Percentiles rank a stretch among this genome's conserved stretches.
These are phyloP conservation scores for Tetradesmus lagerheimii DNA, from an alignment of 139 green algal species.

Conservation along the genomic window DNA sequence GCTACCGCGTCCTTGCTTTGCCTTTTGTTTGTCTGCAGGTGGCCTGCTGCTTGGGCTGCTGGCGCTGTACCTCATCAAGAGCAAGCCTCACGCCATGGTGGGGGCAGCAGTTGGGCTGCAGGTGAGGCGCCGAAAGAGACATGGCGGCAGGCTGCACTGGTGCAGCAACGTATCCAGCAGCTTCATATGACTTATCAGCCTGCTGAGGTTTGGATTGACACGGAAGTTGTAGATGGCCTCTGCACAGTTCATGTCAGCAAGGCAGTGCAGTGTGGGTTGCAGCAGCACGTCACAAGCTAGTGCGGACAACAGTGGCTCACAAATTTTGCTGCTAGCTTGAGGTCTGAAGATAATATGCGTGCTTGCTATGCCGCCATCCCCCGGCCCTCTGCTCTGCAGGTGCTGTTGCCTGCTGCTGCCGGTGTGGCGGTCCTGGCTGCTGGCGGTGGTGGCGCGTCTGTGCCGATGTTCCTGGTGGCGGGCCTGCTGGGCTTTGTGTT, in stretches of 20 bases:
- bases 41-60: conserved; percentile 27
- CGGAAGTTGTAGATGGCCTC: no score
- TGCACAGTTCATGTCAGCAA: no score
- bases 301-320: no score
- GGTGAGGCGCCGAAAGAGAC: conserved; percentile 24
- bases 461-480: conserved; percentile 12
- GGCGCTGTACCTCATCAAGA: conserved; percentile 23
- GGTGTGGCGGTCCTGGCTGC: background rate
- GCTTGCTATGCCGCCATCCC: no score
- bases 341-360: no score
- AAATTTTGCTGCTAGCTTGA: no score
- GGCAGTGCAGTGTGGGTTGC: no score
- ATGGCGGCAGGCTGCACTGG: no score
- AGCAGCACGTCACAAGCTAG: no score
- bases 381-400: conserved; percentile 12
- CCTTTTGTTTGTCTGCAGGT: background rate
- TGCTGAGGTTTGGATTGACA: no score
- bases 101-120: conserved; percentile 24
- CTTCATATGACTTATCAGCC: no score
- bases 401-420: conserved; percentile 19
- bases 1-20: background rate
- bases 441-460: background rate
- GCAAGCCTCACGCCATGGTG: conserved; percentile 22
- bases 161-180: no score
- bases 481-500: conserved; percentile 56